Percentiles rank a stretch among this genome's conserved stretches.
Conservation (phyloP, 2,329 filamentous ascomycete species). For the Aspergillus sclerotialis region DNA sequence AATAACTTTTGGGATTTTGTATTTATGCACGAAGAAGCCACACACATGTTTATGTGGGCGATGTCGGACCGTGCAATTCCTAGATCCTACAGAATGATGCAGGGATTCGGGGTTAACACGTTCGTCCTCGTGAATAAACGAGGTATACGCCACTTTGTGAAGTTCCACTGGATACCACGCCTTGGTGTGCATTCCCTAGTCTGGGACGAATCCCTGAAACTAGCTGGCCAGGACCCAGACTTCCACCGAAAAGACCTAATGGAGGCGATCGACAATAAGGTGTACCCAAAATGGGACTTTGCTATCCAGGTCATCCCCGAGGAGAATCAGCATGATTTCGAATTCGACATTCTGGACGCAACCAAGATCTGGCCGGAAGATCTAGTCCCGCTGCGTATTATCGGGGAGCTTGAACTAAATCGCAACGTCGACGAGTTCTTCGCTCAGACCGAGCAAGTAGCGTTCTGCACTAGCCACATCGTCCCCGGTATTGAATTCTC, state of each 20-base stretch:
- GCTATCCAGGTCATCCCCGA: conserved; percentile 74
- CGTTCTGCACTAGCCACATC: conserved; percentile 74
- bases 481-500: conserved; percentile 73
- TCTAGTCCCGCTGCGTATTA: conserved; percentile 64
- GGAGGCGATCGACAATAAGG: conserved; percentile 67
- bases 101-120: conserved; percentile 31
- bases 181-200: conserved; percentile 28
- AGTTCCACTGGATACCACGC: conserved; percentile 28
- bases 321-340: conserved; percentile 65
- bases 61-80: conserved; percentile 33
- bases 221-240: conserved; percentile 68
- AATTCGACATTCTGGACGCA: conserved; percentile 78
- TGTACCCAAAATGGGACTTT: conserved; percentile 71
- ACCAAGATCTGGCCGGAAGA: conserved; percentile 86
- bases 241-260: conserved; percentile 73
- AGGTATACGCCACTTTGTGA: conserved; percentile 29
- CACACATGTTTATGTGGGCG: conserved; percentile 25
- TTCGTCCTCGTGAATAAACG: conserved; percentile 25
- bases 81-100: conserved; percentile 30
- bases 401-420: conserved; percentile 74
- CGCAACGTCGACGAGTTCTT: conserved; percentile 76
- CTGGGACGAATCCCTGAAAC: conserved; percentile 66
- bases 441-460: conserved; percentile 72
- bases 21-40: conserved; percentile 26
- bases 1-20: conserved; percentile 48